Conservation (phyloP, 2,329 filamentous ascomycete genomes). For the Fusarium denticulatum region DNA sequence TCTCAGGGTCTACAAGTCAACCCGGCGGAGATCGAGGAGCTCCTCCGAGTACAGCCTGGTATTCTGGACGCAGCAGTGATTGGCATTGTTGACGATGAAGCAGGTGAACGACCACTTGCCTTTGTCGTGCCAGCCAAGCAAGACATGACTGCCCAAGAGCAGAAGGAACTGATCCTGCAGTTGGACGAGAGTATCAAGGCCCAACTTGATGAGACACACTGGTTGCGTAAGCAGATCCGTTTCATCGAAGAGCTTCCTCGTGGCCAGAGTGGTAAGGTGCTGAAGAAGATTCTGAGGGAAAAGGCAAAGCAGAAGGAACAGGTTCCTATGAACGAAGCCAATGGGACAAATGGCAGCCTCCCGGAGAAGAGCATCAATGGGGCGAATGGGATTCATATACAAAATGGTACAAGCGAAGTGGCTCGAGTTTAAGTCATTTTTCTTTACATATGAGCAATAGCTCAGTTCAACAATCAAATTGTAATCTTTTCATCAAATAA, state of each 20-base stretch:
- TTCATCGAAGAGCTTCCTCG: neutral
- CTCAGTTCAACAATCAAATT: too few relatives aligned
- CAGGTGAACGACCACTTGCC: neutral
- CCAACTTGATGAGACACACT: neutral
- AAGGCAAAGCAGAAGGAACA: neutral
- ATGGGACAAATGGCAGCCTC: neutral
- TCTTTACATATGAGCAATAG: neutral
- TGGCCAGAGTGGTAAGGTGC: neutral
- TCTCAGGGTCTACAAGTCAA: neutral
- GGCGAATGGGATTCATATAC: neutral
- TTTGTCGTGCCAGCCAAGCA: neutral
- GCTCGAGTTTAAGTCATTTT: fast-evolving
- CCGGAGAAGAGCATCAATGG: neutral
- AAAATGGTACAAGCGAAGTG: neutral
- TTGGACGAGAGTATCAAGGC: neutral
- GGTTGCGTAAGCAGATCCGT: neutral
- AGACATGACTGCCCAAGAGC: neutral
- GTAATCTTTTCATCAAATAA: neutral
- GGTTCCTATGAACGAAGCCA: fast-evolving
- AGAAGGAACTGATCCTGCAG: neutral
- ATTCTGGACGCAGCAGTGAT: neutral
- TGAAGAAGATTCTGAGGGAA: neutral
- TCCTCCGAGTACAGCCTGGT: neutral
- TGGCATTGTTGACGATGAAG: neutral
- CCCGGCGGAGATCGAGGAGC: neutral